Base-by-base conservation (phyloP, 352 stramenopile species). In the Phytophthora sp. region DNA sequence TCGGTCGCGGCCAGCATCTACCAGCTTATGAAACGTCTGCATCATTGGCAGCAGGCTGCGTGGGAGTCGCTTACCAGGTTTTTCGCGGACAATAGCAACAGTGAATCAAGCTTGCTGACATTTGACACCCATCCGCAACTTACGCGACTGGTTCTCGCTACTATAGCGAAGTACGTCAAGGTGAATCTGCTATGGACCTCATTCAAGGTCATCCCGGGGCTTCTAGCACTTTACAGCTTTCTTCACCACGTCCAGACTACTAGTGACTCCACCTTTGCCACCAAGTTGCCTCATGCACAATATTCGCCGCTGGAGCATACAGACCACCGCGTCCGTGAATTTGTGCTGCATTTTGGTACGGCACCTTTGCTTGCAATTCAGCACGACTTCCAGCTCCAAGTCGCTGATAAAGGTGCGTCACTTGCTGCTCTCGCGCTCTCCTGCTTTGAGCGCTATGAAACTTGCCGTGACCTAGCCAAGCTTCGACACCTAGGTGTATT, bases 151-250 rank as follows among this genome's bases (percentile, higher is more conserved):
- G 62, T 89, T n/a, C 77, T 91, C 34, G 63, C 74, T 27, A 78
- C 76, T 1, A 56, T 91, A 10, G 53, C 56, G 26, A 80, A 75
- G 61, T 89, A 85, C 28, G 76, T 89, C 32, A 88, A 89, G 37
- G 52, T 88, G 32, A 78, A 87, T 24, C 52, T 91, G 27, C 48
- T 89, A 3, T 89, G 82, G 77, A 78, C 76, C 1, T 89, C 77
- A 5, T 82, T 80, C 31, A 35, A 58, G 0, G 38, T 61, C 9
- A 72, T 91, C 20, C 51, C 79, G 1, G 82, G 77, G 6, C 26
- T 88, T 11, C 54, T 91, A 9, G 60, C 74, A 2, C 38, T 91
- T 1, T 74, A 88, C 50, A 76, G 49, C 5, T 77, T 82, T 32
- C 71, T 73, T 24, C 56, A 79, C 12, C 41, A 72, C 38, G 34